Base-by-base conservation (phyloP, 805 yeast genomes). In the Starmerella roubikii region DNA sequence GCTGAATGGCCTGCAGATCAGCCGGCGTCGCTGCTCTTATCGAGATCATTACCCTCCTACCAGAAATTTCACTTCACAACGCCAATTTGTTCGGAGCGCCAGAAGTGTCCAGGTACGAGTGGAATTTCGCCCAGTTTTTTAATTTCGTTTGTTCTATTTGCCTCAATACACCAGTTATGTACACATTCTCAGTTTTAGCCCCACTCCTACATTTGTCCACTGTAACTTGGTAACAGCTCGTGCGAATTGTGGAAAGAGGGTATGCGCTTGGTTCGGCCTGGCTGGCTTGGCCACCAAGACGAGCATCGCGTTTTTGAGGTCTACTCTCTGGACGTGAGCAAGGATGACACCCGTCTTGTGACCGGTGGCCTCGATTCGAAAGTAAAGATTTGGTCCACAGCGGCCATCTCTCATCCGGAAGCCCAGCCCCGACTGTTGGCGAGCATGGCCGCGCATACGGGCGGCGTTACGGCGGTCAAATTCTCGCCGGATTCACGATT, bases 341-440 rank as follows among this genome's bases (percentile, higher is more conserved):
- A 83, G 0, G 93, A 84, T 60, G 94, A 94, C 1, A 58, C 74
- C 34, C 63, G 94, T 40, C 57, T 88, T 20, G 98, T 96, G 1
- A 78, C 96, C 1, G 98, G 97, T 15, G 98, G 97, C 4, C 44
- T 80, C 29, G 88, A 88, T 60, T 95, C 97, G 0, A 84, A 83
- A 50, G 84, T 91, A 32, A 71, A 88, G 46, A 79, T 88, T 33
- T 88, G 98, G 98, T 69, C 86, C 42, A 77, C 91, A 0, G 81
- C 78, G 42, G 80, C 88, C 44, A 78, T 86, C 16, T 76, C 86
- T 72, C 62, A 76, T 74, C 46, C 42, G 38, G 51, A 42, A 33
- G 41, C 43, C 21, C 32, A 32, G 21, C 45, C 44, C 34, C 35
- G 36, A 34, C 47, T 41, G 27, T 59, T 86, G 15, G 83, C 93